phyloP scores from a whole-genome alignment of 2,329 filamentous ascomycete genomes.

The Talaromyces sp. region DNA sequence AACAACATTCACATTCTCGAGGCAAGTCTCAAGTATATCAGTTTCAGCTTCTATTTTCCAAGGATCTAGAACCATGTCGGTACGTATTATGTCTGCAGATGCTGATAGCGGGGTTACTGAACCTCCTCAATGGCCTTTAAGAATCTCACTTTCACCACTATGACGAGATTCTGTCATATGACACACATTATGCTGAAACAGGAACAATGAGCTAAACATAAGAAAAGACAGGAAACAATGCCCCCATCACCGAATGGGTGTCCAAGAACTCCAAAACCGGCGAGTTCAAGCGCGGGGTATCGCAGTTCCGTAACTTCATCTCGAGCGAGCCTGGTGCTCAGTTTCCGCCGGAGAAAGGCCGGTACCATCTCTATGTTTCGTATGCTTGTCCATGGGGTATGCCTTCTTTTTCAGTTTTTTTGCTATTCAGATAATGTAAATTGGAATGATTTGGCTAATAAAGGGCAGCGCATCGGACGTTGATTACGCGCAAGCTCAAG shows the following conservation, averaged over 20 bases:
- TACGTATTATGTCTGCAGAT: constrained; percentile 21
- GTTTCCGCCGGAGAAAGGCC: constrained; percentile 79
- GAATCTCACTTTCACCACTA: neutral
- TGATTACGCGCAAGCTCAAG: constrained; percentile 87
- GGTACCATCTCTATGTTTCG: constrained; percentile 93
- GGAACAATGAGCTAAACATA: neutral
- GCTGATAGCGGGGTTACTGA: neutral
- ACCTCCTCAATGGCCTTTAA: neutral
- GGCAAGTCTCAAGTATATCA: neutral
- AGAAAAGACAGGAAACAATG: constrained; percentile 13
- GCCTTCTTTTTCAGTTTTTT: constrained; percentile 20
- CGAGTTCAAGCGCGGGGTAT: constrained; percentile 88
- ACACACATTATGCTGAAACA: constrained; percentile 19
- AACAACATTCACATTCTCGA: constrained; percentile 4
- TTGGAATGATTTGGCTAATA: neutral
- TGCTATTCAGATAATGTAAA: too few relatives aligned
- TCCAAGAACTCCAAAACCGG: constrained; percentile 71
- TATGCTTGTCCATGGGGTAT: constrained; percentile 87
- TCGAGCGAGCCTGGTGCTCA: constrained; percentile 66
- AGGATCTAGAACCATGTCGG: constrained; percentile 31
- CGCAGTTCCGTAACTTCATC: constrained; percentile 77
- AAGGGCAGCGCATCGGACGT: constrained; percentile 68
- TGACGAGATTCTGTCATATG: too few relatives aligned
- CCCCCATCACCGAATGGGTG: constrained; percentile 76
- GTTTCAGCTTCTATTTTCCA: neutral